These are phyloP conservation scores for Macroventuria anomochaeta DNA, from an alignment of 2,329 filamentous ascomycete genomes.

Conservation along the genomic window DNA sequence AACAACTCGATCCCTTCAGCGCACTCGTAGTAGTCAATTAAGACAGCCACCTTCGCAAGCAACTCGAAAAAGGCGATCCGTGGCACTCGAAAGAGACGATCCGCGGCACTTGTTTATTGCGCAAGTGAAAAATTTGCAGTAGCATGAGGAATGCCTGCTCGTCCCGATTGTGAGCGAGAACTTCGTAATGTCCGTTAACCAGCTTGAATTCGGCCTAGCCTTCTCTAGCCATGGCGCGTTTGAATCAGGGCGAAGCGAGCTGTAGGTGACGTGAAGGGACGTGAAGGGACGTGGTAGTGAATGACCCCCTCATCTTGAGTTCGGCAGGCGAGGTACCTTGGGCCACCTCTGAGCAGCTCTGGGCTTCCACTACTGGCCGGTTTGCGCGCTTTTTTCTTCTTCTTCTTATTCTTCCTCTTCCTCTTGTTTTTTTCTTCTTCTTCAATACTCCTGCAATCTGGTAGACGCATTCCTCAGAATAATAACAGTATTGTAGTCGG, in stretches of 20 bases:
- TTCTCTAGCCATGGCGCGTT: neutral
- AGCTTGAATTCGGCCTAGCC: conserved; percentile 6
- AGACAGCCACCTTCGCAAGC: conserved; percentile 53
- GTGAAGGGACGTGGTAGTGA: neutral
- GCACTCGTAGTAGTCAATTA: conserved; percentile 55
- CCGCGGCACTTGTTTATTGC: conserved; percentile 50
- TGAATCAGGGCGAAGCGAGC: conserved; percentile 12
- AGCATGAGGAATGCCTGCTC: conserved; percentile 51
- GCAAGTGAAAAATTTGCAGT: conserved; percentile 56
- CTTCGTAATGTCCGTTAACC: conserved; percentile 17
- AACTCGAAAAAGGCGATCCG: no score
- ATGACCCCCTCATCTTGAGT: neutral
- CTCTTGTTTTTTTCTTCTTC: neutral
- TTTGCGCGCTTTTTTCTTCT: no score
- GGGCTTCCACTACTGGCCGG: no score
- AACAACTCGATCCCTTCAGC: conserved; percentile 53
- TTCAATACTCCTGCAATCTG: neutral
- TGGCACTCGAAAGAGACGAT: conserved; percentile 50
- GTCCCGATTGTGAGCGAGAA: conserved; percentile 37
- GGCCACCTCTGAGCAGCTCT: no score
- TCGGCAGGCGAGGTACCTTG: no score
- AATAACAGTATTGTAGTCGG: neutral
- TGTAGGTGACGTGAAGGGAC: conserved; percentile 15
- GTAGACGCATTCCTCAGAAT: neutral
- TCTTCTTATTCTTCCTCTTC: no score